Evolutionary conservation across 495 filamentous ascomycete species (phyloP), one percentile per base, ranked within the genome.

Genomic region (Tuber borchii): DNA sequence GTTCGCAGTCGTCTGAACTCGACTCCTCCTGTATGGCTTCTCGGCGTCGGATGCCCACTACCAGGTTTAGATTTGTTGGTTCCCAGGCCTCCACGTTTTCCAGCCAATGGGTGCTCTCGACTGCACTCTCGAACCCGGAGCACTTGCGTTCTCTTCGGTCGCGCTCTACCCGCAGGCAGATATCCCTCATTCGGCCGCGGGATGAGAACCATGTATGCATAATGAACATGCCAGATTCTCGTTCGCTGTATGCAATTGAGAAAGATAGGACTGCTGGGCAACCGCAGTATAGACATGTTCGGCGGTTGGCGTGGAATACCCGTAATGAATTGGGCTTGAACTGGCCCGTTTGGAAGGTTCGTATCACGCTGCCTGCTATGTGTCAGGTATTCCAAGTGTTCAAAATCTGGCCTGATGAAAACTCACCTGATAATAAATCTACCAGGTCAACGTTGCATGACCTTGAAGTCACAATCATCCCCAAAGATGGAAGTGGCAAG

Each of bases 141-240:
- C 86, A 87, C 73, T 83, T 83, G 16, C 76, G 76, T 31, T 83
- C 82, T 45, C 81, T 71, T 43, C 77, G 71, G 56, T 83, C 81
- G 19, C 82, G 76, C 74, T 83, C 82, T 61, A 75, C 79, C 17
- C 82, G 74, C 3, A 83, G 73, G 72, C 82, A 83, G 22, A 83
- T 81, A 39, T 81, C 76, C 12, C 79, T 73, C 76, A 83, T 80
- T 19, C 71, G 76, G 20, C 75, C 77, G 16, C 78, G 72, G 17
- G 79, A 75, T n/a, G 88, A 87, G n/a, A 85, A 81, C 77, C 88
- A 90, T 0, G 86, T 88, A 51, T 90, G 88, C 71, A 90, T 83
- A 48, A 89, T 84, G 43, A 88, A 86, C 51, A 88, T 86, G 22
- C 85, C 86, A 1, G 85, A 87, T 51, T 89, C 87, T 3, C 83